Evolutionary conservation across 345 rosid genomes (phyloP).

Genomic region (Arabidopsis thaliana): DNA sequence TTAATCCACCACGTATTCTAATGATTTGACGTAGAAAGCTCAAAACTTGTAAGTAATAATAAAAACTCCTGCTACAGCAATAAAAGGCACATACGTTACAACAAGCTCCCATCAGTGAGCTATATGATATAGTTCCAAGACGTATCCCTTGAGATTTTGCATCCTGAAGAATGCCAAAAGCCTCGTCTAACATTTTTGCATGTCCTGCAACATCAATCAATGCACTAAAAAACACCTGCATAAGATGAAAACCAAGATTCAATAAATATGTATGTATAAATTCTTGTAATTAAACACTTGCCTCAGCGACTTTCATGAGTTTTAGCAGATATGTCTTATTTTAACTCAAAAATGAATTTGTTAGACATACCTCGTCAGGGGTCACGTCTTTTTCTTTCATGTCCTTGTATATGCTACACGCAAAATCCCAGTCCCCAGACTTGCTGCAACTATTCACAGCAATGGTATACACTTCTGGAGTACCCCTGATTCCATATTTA

Average conservation of each 20-base stretch:
- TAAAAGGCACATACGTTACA: constrained; percentile 70
- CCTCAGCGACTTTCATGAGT: constrained; percentile 25
- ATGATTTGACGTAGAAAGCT: not conserved
- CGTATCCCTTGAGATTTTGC: constrained; percentile 65
- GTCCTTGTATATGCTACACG: constrained; percentile 66
- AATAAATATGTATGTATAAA: not conserved
- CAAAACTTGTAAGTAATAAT: not conserved
- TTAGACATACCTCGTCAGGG: constrained; percentile 79
- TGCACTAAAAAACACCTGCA: constrained; percentile 90
- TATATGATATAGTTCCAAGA: constrained; percentile 77
- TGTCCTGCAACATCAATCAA: constrained; percentile 88
- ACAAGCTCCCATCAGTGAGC: constrained; percentile 99
- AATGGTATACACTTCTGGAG: constrained; percentile 93
- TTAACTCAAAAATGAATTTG: constrained; percentile 13
- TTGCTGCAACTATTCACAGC: constrained; percentile 81
- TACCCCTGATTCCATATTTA: constrained; percentile 74
- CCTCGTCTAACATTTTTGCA: constrained; percentile 77
- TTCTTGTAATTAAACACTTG: not conserved
- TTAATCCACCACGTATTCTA: not conserved
- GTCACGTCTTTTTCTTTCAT: constrained; percentile 72
- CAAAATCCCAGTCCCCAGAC: constrained; percentile 92
- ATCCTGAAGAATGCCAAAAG: constrained; percentile 70
- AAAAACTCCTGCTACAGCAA: constrained; percentile 25
- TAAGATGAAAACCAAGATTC: constrained; percentile 19
- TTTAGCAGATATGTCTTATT: not conserved